phyloP scores from a whole-genome alignment of 2,329 filamentous ascomycete genomes.

The Aspergillus vadensis region DNA sequence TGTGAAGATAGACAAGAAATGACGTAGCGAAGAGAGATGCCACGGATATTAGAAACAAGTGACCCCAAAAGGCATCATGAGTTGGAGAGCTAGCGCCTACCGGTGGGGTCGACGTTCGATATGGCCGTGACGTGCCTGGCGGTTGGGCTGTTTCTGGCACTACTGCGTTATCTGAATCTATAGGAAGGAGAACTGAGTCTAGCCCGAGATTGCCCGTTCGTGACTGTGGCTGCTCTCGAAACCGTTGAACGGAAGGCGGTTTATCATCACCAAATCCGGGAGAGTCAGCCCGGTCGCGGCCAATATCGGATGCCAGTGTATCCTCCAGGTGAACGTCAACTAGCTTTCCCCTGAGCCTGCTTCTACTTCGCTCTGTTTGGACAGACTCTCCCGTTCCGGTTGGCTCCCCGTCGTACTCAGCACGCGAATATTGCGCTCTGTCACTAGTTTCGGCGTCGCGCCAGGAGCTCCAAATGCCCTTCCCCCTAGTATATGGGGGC shows the following conservation, averaged over 20 bases:
- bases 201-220: slow-evolving; percentile 40
- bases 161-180: slow-evolving; percentile 56
- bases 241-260: slow-evolving; percentile 57
- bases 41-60: slow-evolving; percentile 81
- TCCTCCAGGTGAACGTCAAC: slow-evolving; percentile 84
- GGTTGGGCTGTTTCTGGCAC: slow-evolving; percentile 48
- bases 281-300: slow-evolving; percentile 46
- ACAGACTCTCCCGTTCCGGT: slow-evolving; percentile 39
- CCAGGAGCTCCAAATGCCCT: slow-evolving; percentile 62
- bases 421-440: slow-evolving; percentile 41
- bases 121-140: slow-evolving; percentile 54
- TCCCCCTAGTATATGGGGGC: slow-evolving; percentile 44
- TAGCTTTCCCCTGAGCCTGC: slow-evolving; percentile 67
- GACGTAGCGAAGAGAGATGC: slow-evolving; percentile 85
- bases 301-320: slow-evolving; percentile 51
- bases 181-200: slow-evolving; percentile 49
- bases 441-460: slow-evolving; percentile 49
- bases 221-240: slow-evolving; percentile 49
- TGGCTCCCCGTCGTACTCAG: slow-evolving; percentile 37
- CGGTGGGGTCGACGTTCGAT: slow-evolving; percentile 58
- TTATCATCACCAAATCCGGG: slow-evolving; percentile 49
- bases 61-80: slow-evolving; percentile 90
- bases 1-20: slow-evolving; percentile 87
- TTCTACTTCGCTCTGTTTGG: slow-evolving; percentile 41
- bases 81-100: slow-evolving; percentile 69